Evolutionary conservation across 2,329 filamentous ascomycete species (phyloP).

Genomic region (Pseudodiploospora longispora): DNA sequence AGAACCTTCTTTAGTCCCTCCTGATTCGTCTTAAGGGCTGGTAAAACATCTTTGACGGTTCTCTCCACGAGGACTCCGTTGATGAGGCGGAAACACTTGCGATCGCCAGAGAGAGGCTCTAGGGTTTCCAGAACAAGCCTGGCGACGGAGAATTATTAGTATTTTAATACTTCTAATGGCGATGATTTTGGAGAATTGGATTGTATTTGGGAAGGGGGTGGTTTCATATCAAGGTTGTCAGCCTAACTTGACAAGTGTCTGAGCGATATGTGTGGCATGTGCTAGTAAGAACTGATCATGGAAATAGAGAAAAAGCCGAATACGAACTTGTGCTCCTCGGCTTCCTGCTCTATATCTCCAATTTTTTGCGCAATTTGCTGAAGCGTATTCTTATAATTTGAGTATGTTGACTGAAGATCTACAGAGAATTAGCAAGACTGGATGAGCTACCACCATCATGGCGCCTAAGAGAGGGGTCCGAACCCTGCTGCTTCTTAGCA

Average conservation of each 20-base stretch:
- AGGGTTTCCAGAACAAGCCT: constrained; percentile 94
- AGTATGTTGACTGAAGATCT: constrained; percentile 78
- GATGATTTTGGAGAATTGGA: constrained; percentile 23
- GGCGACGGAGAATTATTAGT: constrained; percentile 14
- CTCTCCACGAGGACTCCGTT: constrained; percentile 93
- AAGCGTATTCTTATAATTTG: constrained; percentile 68
- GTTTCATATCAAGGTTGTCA: too few relatives aligned
- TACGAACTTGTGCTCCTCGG: constrained; percentile 93
- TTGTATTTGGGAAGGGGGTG: too few relatives aligned
- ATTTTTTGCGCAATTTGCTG: constrained; percentile 95
- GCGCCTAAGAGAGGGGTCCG: constrained; percentile 12
- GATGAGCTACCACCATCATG: constrained; percentile 4
- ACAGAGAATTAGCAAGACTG: constrained; percentile 1
- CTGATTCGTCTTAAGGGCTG: constrained; percentile 84
- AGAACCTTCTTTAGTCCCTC: constrained; percentile 91
- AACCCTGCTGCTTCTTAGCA: constrained; percentile 70
- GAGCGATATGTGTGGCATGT: neutral
- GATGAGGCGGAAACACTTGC: constrained; percentile 98
- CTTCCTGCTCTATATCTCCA: constrained; percentile 93
- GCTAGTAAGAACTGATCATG: neutral
- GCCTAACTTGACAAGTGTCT: too few relatives aligned
- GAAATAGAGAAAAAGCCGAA: neutral
- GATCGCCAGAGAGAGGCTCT: constrained; percentile 69
- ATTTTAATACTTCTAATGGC: constrained; percentile 18
- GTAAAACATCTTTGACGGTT: constrained; percentile 86